Evolutionary conservation across 1,139 yeast genomes (phyloP), one percentile per base, ranked within the genome.

Genomic region (Oligophagozyma castellii): DNA sequence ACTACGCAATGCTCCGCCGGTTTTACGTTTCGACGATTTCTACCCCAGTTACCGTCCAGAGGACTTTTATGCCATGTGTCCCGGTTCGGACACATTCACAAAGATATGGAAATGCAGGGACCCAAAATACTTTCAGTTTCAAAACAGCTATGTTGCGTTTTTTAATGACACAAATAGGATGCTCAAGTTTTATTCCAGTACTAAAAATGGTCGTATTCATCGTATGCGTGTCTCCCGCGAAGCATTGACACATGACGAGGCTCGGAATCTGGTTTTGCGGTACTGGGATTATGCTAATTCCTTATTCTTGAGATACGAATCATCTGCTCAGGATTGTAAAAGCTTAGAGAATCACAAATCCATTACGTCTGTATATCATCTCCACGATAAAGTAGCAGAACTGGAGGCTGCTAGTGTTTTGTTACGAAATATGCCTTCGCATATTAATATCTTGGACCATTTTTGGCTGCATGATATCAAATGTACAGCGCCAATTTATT

Each of bases 401-500:
- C 28, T 45, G 3, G 49, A 47, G 33, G 26, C 28, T 16, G 41
- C 39, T 19, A 45, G 51, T 5, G 39, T 40, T 7, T 23, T 49
- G n/a, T 40, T 48, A 5, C 48, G 54, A 53, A 46, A 49, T 33
- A 27, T 48, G 22, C 55, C 54, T 8, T 36, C 29, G 16, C 37
- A 43, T 3, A 22, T 22, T 19, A 30, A 39, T 19, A 23, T 47
- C 12, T 20, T 32, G 30, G 36, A 42, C 13, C 31, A 32, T 13
- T 48, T 43, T 28, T 48, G 53, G 53, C 40, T 43, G 29, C 49
- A 49, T 32, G 46, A 44, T 27, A 42, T 50, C 4, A 39, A 38
- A 24, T 43, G 45, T 29, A 38, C 46, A 28, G 43, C 45, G 26
- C 37, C 38, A 23, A 19, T 49, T 15, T 44, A 37, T 29, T 40